Conservation (phyloP, 352 stramenopile genomes). For the Globisporangium ultimum region DNA sequence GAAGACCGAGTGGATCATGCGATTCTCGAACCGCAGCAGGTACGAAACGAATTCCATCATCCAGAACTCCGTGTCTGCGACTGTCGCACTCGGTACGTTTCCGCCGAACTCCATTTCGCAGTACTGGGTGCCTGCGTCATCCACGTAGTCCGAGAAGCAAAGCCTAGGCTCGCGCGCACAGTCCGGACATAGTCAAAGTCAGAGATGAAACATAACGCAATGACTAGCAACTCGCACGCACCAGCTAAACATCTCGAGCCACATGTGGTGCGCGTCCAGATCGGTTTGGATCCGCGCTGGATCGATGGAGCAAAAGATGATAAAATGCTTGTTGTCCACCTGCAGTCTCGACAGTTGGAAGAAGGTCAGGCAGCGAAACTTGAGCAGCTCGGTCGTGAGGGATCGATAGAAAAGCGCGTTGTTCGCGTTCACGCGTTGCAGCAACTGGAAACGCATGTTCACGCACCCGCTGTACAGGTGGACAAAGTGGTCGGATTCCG, state of each 20-base stretch:
- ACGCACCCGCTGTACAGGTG: constrained; percentile 31
- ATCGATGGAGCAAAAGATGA: constrained; percentile 35
- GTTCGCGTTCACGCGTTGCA: constrained; percentile 33
- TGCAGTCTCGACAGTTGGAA: constrained; percentile 30
- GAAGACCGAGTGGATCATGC: constrained; percentile 25
- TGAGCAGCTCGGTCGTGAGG: constrained; percentile 25
- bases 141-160: constrained; percentile 19
- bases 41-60: constrained; percentile 68
- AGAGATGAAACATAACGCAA: neutral
- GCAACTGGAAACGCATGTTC: constrained; percentile 28
- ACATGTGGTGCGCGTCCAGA: constrained; percentile 11
- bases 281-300: constrained; percentile 18
- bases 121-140: constrained; percentile 4
- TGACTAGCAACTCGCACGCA: neutral
- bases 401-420: constrained; percentile 28
- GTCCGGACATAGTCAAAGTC: no score
- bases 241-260: constrained; percentile 38
- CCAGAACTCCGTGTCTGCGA: constrained; percentile 29
- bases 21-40: constrained; percentile 43
- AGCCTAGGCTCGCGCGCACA: no score
- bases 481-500: constrained; percentile 22
- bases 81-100: constrained; percentile 32
- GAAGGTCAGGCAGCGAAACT: constrained; percentile 24
- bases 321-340: constrained; percentile 16
- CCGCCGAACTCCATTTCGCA: constrained; percentile 51